Evolutionary conservation across 306 rosid species (phyloP), one percentile per base, ranked within the genome.

Genomic region (Phaseolus lunatus): DNA sequence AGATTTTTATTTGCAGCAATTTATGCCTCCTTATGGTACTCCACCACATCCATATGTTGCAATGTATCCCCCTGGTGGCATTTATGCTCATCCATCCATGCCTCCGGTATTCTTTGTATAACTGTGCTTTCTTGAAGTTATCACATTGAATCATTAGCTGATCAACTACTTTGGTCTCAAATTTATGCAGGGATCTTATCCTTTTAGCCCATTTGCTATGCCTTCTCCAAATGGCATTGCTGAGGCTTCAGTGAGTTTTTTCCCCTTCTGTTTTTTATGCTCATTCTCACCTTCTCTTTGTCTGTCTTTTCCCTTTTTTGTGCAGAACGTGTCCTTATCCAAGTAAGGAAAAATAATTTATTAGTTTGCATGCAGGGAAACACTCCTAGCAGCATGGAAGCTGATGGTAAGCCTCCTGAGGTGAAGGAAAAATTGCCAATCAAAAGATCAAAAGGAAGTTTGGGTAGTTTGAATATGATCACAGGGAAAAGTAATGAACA

Each of bases 51-150:
- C 99, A 9, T 95, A 95, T 73, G 97, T 95, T 84, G 96, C 98
- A 70, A 95, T 95, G 99, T 95, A 95, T 89, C 97, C 97, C 80
- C 99, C 88, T 81, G 95, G 99, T 61, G 97, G 99, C 85, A 86
- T 95, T 85, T 95, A 95, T 86, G 97, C 99, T 53, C 99, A 92
- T 82, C 97, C 99, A 73, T 90, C 99, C 78, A 89, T 95, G 70
- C 98, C 98, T 86, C 95, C 96, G 87, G 99, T 95, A 88, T 83
- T 63, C 72, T 80, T 62, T 84, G 61, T 66, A 39, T 50, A 64
- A 83, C 67, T 44, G 31, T 84, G 48, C 58, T 77, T 84, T 73
- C 58, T 27, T 75, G 73, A 65, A 68, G 69, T 71, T 78, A 37
- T 76, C 78, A 53, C 56, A 76, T 79, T 39, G 48, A 75, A 72